Percentiles rank a stretch among this genome's conserved stretches.
phyloP scores from a whole-genome alignment of 2,329 filamentous ascomycete genomes.

The Metarhizium robertsii region DNA sequence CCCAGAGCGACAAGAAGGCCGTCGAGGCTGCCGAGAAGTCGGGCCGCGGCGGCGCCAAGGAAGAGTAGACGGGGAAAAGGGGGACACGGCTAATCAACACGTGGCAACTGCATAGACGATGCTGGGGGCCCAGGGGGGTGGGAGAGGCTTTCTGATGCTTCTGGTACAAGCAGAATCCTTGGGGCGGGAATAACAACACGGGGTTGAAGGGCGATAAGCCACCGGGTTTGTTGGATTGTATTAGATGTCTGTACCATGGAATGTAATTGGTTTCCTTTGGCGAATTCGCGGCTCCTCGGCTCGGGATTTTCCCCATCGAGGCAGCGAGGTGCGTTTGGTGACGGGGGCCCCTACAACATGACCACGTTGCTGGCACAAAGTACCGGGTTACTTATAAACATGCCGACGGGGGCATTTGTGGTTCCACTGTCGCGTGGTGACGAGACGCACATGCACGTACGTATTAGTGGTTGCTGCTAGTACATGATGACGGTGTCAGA shows the following conservation, averaged over 20 bases:
- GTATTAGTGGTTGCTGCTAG: neutral
- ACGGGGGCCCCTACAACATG: too few species aligned
- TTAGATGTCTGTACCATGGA: neutral
- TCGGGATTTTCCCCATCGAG: neutral
- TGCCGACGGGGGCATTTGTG: neutral
- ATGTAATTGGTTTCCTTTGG: neutral
- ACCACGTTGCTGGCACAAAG: too few species aligned
- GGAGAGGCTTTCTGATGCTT: neutral
- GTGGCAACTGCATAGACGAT: neutral
- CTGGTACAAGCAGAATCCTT: neutral
- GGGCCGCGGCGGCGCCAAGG: slow-evolving; percentile 61
- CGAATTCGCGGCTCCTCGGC: neutral
- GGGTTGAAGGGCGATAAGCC: neutral
- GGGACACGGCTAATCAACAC: neutral
- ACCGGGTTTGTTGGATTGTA: neutral
- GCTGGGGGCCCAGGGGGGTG: too few species aligned
- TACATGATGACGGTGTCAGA: neutral
- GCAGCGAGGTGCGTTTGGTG: neutral
- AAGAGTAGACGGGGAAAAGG: slow-evolving; percentile 43
- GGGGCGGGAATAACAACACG: neutral
- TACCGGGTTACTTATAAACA: too few species aligned
- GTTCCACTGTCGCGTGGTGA: neutral
- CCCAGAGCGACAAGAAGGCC: slow-evolving; percentile 88
- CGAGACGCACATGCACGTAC: neutral
- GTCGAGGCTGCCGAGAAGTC: slow-evolving; percentile 72